Conservation (phyloP, 2,329 filamentous ascomycete species). For the Curvularia lunata region DNA sequence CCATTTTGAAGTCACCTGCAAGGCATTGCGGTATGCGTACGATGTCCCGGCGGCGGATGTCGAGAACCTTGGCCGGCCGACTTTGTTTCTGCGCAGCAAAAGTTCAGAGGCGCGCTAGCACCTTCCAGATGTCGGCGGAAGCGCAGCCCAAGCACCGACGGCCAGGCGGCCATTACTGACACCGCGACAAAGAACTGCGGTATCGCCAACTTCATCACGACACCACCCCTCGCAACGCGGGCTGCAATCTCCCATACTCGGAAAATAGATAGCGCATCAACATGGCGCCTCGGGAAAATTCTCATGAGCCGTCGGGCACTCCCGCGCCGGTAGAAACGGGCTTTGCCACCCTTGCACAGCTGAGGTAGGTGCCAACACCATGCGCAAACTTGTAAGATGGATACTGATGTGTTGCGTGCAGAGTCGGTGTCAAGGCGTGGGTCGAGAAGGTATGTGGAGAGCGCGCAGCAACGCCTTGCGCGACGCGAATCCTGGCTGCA, state of each 20-base stretch:
- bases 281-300: constrained; percentile 64
- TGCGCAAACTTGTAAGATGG: constrained; percentile 35
- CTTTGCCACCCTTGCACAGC: constrained; percentile 81
- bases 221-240: constrained; percentile 37
- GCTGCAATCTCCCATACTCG: constrained; percentile 26
- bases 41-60: constrained; percentile 21
- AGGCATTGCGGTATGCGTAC: constrained; percentile 36
- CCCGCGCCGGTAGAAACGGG: constrained; percentile 73
- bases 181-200: constrained; percentile 33
- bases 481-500: constrained; percentile 17
- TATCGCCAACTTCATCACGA: constrained; percentile 38
- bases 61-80: constrained; percentile 23
- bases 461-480: constrained; percentile 11
- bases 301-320: constrained; percentile 60
- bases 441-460: constrained; percentile 67
- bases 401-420: constrained; percentile 49
- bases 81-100: constrained; percentile 24
- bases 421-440: constrained; percentile 70
- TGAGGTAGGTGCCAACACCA: constrained; percentile 65
- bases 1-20: constrained; percentile 41
- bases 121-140: constrained; percentile 19
- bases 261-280: constrained; percentile 15
- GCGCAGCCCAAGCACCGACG: constrained; percentile 16
- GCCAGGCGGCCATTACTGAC: constrained; percentile 33
- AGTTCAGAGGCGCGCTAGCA: constrained; percentile 31